Base-by-base conservation (phyloP, 352 stramenopile species). In the Phytophthora colocasiae region DNA sequence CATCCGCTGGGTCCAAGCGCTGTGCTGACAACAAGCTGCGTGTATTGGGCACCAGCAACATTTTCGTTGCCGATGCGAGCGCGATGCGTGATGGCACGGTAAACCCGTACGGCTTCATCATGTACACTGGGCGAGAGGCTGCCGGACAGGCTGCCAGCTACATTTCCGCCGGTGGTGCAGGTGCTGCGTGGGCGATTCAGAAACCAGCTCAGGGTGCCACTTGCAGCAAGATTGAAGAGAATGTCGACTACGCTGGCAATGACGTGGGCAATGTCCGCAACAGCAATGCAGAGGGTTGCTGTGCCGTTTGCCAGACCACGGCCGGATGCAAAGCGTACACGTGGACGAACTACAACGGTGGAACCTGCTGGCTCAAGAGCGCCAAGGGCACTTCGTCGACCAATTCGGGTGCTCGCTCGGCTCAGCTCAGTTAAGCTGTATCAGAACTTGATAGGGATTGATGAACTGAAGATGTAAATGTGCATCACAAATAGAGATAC, bases 61-160 rank as follows among this genome's bases (percentile, higher is more conserved):
- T 92, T 22, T 92, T 89, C 45, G 66, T 94, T 14, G 73, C 65
- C 1, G 83, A 94, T 44, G 83, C 68, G 5, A 87, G 69, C 22
- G 68, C 79, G 10, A 89, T 89, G 83, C 67, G 69, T 7, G 82
- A 89, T 7, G 86, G 83, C 8, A 91, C 83, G 0, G 74, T 83
- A 24, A 92, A 89, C 60, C 84, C 82, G 54, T 92, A 88, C 60
- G 83, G 75, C 14, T 92, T 91, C 48, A 71, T 92, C 54, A 93
- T 89, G 82, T 90, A 95, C 67, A 75, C 84, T 11, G 84, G 84
- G 3, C 67, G 72, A 5, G 78, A 92, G 41, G 80, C 74, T 22
- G 83, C 61, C 4, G 66, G 62, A 14, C 74, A 83, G 44, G 79
- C 77, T 53, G 53, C 78, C 47, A 69, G 48, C 11, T 79, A 78